Conservation (phyloP, 805 yeast genomes). For the Candida nemodendra region DNA sequence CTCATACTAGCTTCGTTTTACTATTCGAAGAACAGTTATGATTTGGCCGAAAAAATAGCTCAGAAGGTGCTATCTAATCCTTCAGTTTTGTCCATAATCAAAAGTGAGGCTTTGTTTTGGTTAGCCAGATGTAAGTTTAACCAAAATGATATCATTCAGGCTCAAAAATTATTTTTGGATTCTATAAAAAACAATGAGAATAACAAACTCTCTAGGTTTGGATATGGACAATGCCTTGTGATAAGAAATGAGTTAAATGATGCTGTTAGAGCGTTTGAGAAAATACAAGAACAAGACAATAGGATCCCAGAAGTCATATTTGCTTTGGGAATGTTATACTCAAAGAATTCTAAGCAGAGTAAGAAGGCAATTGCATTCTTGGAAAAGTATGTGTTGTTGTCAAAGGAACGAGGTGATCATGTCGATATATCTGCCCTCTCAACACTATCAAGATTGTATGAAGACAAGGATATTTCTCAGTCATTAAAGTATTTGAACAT, state of each 20-base stretch:
- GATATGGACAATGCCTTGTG: conserved; percentile 82
- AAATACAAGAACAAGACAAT: conserved; percentile 60
- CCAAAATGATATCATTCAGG: conserved; percentile 57
- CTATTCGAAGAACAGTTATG: conserved; percentile 65
- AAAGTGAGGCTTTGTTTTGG: conserved; percentile 78
- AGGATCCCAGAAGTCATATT: conserved; percentile 72
- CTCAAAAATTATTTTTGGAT: conserved; percentile 71
- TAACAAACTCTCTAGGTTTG: conserved; percentile 71
- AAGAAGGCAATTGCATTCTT: conserved; percentile 61
- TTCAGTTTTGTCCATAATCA: conserved; percentile 38
- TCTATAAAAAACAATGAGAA: conserved; percentile 64
- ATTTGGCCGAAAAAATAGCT: conserved; percentile 55
- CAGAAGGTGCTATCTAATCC: conserved; percentile 44
- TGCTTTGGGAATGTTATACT: conserved; percentile 72
- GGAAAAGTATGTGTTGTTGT: conserved; percentile 67
- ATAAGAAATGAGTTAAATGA: conserved; percentile 74
- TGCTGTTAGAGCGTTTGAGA: conserved; percentile 82
- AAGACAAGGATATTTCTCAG: conserved; percentile 60
- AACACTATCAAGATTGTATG: conserved; percentile 68
- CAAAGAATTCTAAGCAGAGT: conserved; percentile 38
- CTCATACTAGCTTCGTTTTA: conserved; percentile 67
- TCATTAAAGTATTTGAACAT: conserved; percentile 56
- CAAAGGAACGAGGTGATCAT: conserved; percentile 57
- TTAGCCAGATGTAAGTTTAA: conserved; percentile 73
- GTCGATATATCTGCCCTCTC: conserved; percentile 63